These are phyloP conservation scores for cucumber (Cucumis sativus) DNA, from an alignment of 306 rosid genomes.

Conservation along the genomic window DNA sequence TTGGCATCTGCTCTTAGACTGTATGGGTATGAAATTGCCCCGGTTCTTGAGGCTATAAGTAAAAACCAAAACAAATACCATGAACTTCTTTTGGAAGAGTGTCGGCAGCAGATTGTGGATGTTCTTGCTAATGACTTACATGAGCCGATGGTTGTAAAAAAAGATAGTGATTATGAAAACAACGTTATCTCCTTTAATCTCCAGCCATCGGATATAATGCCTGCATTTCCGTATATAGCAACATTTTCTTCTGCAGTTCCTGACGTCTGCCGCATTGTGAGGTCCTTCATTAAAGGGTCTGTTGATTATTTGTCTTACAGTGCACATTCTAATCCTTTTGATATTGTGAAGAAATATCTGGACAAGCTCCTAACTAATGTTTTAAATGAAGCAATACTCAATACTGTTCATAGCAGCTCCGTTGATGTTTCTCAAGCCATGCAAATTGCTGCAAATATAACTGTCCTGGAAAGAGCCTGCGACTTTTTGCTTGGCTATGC, in stretches of 20 bases:
- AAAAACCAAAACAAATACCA: constrained; percentile 54
- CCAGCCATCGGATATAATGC: constrained; percentile 65
- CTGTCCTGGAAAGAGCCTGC: constrained; percentile 85
- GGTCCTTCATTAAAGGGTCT: constrained; percentile 75
- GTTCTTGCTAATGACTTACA: constrained; percentile 54
- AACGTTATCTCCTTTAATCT: constrained; percentile 54
- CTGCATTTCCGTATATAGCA: constrained; percentile 85
- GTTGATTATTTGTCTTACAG: constrained; percentile 74
- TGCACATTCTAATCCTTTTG: constrained; percentile 27
- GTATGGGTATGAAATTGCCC: constrained; percentile 70
- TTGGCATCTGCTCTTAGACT: constrained; percentile 57
- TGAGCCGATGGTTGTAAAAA: constrained; percentile 82
- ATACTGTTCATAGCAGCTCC: constrained; percentile 45
- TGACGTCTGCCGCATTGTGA: constrained; percentile 56
- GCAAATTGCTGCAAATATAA: constrained; percentile 90
- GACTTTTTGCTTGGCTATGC: constrained; percentile 68
- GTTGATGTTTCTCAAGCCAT: constrained; percentile 74
- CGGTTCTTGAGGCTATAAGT: constrained; percentile 57
- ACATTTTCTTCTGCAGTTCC: constrained; percentile 90
- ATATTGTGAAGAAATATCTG: constrained; percentile 52
- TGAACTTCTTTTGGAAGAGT: constrained; percentile 60
- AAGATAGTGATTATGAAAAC: constrained; percentile 60
- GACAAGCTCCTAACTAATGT: constrained; percentile 63
- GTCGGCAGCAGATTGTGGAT: constrained; percentile 35
- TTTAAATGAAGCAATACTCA: constrained; percentile 57